These are phyloP conservation scores for Erodium texanum DNA, from an alignment of 441 rosid species.

Conservation along the genomic window DNA sequence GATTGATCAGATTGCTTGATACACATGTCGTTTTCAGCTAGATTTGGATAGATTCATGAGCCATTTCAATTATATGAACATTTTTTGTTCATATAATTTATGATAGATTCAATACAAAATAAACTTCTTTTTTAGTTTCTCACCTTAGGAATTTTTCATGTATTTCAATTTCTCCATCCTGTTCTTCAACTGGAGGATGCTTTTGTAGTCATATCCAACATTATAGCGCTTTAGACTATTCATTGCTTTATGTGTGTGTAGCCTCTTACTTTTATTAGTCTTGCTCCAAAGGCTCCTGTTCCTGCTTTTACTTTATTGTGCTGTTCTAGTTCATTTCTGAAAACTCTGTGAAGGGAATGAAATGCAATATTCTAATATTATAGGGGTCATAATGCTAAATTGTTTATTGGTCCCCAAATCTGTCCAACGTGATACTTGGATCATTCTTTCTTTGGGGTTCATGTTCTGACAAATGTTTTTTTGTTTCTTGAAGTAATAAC, in stretches of 20 bases:
- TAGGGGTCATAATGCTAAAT: neutral
- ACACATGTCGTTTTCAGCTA: neutral
- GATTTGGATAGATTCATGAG: neutral
- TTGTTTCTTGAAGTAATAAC: neutral
- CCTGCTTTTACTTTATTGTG: neutral
- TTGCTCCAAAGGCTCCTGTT: neutral
- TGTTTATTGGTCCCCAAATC: neutral
- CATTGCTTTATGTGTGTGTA: neutral
- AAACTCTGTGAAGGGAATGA: neutral
- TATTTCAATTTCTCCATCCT: neutral
- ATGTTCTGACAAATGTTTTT: neutral
- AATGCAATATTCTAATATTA: neutral
- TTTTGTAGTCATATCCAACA: neutral
- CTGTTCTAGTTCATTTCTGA: neutral
- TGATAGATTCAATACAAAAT: neutral
- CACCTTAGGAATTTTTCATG: neutral
- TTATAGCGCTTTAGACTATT: neutral
- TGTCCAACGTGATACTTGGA: neutral
- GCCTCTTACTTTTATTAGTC: neutral
- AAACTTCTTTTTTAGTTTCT: neutral
- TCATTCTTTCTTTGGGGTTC: neutral
- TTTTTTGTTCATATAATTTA: neutral
- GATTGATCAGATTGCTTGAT: neutral
- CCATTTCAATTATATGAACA: neutral
- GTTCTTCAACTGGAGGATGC: neutral